Conservation (phyloP, 2,329 filamentous ascomycete species). For the Verticillium alfalfae region DNA sequence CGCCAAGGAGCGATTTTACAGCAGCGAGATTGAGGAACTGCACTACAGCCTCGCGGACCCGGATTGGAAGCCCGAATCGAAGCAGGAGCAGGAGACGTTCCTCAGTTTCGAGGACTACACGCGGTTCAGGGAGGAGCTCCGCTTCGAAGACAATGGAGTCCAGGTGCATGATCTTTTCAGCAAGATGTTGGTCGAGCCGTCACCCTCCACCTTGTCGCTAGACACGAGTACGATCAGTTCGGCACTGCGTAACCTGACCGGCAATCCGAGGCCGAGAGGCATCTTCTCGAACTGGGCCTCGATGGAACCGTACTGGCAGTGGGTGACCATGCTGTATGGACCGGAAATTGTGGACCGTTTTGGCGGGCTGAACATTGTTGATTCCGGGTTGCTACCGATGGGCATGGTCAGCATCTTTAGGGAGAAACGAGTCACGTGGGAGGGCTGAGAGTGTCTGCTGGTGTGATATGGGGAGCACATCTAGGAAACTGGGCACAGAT, state of each 20-base stretch:
- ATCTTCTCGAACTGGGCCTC: conserved; percentile 18
- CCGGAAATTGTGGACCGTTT: conserved; percentile 36
- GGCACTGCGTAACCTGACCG: conserved; percentile 14
- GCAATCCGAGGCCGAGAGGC: conserved; percentile 12
- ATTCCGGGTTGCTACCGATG: conserved; percentile 37
- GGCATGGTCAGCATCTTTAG: conserved; percentile 39
- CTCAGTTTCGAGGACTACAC: conserved; percentile 38
- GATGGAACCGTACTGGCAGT: conserved; percentile 40
- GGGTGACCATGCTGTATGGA: conserved; percentile 39
- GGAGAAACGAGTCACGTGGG: conserved; percentile 37
- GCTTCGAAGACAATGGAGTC: conserved; percentile 17
- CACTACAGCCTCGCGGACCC: conserved; percentile 10
- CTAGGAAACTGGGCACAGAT: too few relatives aligned
- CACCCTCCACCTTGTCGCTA: conserved; percentile 16
- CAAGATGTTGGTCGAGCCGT: conserved; percentile 26
- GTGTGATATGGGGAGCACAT: too few relatives aligned
- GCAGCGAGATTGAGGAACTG: conserved; percentile 5
- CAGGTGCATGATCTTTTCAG: conserved; percentile 27
- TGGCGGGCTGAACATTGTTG: conserved; percentile 38
- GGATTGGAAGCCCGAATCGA: conserved; percentile 21
- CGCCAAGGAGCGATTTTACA: conserved; percentile 28
- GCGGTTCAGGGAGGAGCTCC: conserved; percentile 33
- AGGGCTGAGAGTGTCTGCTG: conserved; percentile 13
- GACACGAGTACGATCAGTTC: conserved; percentile 17
- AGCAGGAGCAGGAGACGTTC: conserved; percentile 29